A percentile compares a stretch with the other conserved stretches of the same genome.
These are phyloP conservation scores for Neurospora cerealis DNA, from an alignment of 495 filamentous ascomycete species.

Conservation along the genomic window DNA sequence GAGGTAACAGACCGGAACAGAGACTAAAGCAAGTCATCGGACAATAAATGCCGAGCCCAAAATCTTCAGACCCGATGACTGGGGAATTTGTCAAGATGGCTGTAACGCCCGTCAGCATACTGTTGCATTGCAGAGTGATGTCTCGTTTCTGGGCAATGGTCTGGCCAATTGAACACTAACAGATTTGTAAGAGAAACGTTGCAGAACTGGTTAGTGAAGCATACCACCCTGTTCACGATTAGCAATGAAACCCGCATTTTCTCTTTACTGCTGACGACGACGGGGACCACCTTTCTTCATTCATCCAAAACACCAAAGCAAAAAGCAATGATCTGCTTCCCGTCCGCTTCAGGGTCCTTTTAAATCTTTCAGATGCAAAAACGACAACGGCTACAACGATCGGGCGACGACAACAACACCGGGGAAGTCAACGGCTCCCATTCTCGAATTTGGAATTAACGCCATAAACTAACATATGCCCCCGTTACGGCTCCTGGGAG, in stretches of 20 bases:
- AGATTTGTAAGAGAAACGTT: background rate
- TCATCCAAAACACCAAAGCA: background rate
- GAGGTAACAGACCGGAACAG: background rate
- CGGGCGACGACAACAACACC: background rate
- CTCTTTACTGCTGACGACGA: no score
- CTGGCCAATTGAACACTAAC: background rate
- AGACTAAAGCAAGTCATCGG: background rate
- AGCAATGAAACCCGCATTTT: no score
- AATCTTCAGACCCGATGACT: background rate
- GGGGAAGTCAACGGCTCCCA: background rate
- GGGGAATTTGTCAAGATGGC: background rate
- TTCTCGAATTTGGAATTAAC: background rate
- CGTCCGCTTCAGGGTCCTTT: background rate
- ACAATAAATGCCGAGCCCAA: background rate
- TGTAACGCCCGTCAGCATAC: background rate
- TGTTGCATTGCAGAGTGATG: background rate
- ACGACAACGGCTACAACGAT: background rate
- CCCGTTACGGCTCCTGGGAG: background rate
- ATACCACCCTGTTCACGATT: no score
- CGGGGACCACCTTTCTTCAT: background rate
- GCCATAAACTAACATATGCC: background rate
- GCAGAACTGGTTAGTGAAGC: background rate
- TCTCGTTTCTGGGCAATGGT: background rate
- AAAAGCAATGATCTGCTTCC: background rate
- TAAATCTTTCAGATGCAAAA: background rate